Conservation (phyloP, 768 basidiomycete species). For the Brasilioporus rufonigricans region DNA sequence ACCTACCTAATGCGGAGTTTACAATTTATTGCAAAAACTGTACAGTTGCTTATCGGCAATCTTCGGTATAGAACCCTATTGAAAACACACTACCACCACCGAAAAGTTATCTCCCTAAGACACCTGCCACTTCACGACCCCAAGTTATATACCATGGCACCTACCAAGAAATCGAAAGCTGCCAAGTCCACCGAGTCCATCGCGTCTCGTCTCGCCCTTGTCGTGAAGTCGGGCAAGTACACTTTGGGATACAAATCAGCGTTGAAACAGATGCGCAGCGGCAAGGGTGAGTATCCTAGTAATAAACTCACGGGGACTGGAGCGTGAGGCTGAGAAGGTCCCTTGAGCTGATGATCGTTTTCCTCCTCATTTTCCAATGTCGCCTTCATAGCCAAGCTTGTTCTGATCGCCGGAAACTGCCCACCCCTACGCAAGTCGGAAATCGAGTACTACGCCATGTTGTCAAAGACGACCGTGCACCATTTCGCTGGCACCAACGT, state of each 20-base stretch:
- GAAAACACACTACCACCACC: neutral
- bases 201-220: slow-evolving; percentile 86
- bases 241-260: slow-evolving; percentile 96
- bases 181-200: slow-evolving; percentile 93
- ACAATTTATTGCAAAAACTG: slow-evolving; percentile 27
- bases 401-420: slow-evolving; percentile 98
- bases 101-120: slow-evolving; percentile 14
- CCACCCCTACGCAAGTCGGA: slow-evolving; percentile 99
- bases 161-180: slow-evolving; percentile 93
- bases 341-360: slow-evolving; percentile 65
- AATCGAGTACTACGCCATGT: slow-evolving; percentile 99
- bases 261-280: slow-evolving; percentile 95
- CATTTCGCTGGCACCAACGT: slow-evolving; percentile 98
- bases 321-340: slow-evolving; percentile 99
- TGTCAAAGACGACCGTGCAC: slow-evolving; percentile 98
- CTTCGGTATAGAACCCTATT: slow-evolving; percentile 15
- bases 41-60: slow-evolving; percentile 24
- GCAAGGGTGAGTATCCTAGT: slow-evolving; percentile 77
- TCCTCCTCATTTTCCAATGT: slow-evolving; percentile 22
- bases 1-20: slow-evolving; percentile 20
- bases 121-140: slow-evolving; percentile 13
- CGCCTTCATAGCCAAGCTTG: slow-evolving; percentile 78
- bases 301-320: slow-evolving; percentile 82
- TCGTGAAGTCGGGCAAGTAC: slow-evolving; percentile 99
- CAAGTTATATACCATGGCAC: slow-evolving; percentile 67